Evolutionary conservation across 768 basidiomycete genomes (phyloP).

Genomic region (Pisolithus microcarpus): DNA sequence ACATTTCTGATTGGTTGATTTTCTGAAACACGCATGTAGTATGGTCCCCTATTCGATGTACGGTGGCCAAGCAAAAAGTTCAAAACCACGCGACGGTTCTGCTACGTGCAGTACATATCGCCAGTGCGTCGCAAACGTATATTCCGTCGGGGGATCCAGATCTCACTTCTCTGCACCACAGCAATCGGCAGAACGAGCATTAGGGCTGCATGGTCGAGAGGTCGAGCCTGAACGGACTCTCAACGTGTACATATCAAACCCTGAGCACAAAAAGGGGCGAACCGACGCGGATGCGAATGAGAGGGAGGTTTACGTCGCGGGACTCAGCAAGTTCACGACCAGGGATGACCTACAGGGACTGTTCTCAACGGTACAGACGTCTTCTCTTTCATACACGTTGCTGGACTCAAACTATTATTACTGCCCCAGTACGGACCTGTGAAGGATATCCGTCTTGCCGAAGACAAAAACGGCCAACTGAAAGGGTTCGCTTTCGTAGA

Average conservation of each 20-base stretch:
- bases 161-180: slow-evolving; percentile 19
- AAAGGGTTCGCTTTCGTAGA: slow-evolving; percentile 94
- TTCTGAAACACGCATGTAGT: slow-evolving; percentile 38
- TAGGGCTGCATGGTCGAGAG: slow-evolving; percentile 72
- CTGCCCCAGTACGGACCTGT: slow-evolving; percentile 64
- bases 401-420: slow-evolving; percentile 2
- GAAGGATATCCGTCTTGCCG: slow-evolving; percentile 73
- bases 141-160: background rate
- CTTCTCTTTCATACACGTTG: background rate
- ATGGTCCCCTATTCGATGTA: slow-evolving; percentile 86
- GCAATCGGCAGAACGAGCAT: slow-evolving; percentile 64
- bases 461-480: slow-evolving; percentile 59
- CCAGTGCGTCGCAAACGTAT: slow-evolving; percentile 46
- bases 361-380: slow-evolving; percentile 59
- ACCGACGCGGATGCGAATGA: slow-evolving; percentile 82
- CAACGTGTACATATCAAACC: slow-evolving; percentile 84
- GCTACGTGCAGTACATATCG: slow-evolving; percentile 85
- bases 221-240: slow-evolving; percentile 61
- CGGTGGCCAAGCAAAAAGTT: slow-evolving; percentile 99
- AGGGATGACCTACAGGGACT: slow-evolving; percentile 72
- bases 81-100: slow-evolving; percentile 85
- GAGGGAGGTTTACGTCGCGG: slow-evolving; percentile 82
- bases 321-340: slow-evolving; percentile 70
- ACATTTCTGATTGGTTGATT: slow-evolving; percentile 1
- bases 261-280: slow-evolving; percentile 81